phyloP scores from a whole-genome alignment of 352 stramenopile genomes.

The Thalassiosira livingstoniorum region DNA sequence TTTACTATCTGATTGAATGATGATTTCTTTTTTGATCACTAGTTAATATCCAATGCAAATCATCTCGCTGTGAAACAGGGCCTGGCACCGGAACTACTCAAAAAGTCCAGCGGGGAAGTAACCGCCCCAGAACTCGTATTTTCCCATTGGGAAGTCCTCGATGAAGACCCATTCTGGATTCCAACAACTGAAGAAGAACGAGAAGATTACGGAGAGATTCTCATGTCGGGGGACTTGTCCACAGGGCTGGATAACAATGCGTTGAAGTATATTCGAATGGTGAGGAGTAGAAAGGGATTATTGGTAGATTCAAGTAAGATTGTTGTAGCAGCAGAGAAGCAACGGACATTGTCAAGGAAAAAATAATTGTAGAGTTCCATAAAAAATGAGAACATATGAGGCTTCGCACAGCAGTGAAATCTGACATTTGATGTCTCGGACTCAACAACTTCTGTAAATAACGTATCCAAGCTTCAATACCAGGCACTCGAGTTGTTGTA shows the following conservation, averaged over 20 bases:
- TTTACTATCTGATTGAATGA: neutral
- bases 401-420: no score
- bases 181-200: slow-evolving; percentile 94
- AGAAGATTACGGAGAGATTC: slow-evolving; percentile 93
- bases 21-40: neutral
- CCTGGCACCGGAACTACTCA: slow-evolving; percentile 90
- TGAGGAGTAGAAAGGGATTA: slow-evolving; percentile 94
- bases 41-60: neutral
- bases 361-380: slow-evolving; percentile 79
- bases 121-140: slow-evolving; percentile 96
- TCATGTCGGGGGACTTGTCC: slow-evolving; percentile 87
- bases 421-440: no score
- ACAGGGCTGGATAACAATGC: slow-evolving; percentile 90
- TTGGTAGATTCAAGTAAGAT: slow-evolving; percentile 93
- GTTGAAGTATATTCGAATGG: slow-evolving; percentile 92
- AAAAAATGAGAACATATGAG: no score
- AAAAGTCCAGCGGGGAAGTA: slow-evolving; percentile 93
- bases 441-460: no score
- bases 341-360: slow-evolving; percentile 92
- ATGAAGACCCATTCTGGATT: slow-evolving; percentile 96
- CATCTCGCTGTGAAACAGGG: slow-evolving; percentile 21
- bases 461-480: no score
- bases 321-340: slow-evolving; percentile 95
- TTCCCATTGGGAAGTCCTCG: slow-evolving; percentile 93
- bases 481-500: no score